These are phyloP conservation scores for Lipomyces spencermartinsiae DNA, from an alignment of 805 yeast species.

Conservation along the genomic window DNA sequence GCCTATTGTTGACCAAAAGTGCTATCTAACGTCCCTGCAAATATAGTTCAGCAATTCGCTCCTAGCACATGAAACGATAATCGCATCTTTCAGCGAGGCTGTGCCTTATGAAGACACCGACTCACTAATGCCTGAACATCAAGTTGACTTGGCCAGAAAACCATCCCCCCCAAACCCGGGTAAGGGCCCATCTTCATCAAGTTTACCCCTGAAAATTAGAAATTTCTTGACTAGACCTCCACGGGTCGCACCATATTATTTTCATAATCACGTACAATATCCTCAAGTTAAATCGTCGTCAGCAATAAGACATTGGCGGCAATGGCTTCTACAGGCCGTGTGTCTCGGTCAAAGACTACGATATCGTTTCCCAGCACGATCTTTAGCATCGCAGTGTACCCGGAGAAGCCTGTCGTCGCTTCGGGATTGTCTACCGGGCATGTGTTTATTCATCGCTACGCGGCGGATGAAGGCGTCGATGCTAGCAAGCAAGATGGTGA, in stretches of 20 bases:
- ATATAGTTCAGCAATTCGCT: too few relatives aligned
- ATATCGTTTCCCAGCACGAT: conserved; percentile 19
- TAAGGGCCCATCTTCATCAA: too few relatives aligned
- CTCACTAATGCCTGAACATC: too few relatives aligned
- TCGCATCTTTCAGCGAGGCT: too few relatives aligned
- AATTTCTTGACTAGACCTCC: neutral
- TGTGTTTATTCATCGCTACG: conserved; percentile 33
- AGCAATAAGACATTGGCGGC: neutral
- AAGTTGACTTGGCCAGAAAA: too few relatives aligned
- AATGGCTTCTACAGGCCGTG: neutral
- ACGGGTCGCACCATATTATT: neutral
- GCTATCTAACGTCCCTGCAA: too few relatives aligned
- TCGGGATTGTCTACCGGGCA: conserved; percentile 35
- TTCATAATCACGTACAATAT: neutral
- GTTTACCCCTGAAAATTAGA: neutral
- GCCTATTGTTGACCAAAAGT: too few relatives aligned
- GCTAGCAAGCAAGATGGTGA: neutral
- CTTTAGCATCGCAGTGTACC: conserved; percentile 30
- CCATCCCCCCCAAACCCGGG: too few relatives aligned
- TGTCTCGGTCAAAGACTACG: conserved; percentile 8
- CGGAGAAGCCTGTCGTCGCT: conserved; percentile 28
- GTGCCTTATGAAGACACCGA: too few relatives aligned
- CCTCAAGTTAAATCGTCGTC: neutral
- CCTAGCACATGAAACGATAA: too few relatives aligned
- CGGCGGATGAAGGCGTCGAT: conserved; percentile 17